Evolutionary conservation across 176 grass and related monocot genomes (phyloP), one percentile per base, ranked within the genome.

Genomic region (Pontederia paniculata): DNA sequence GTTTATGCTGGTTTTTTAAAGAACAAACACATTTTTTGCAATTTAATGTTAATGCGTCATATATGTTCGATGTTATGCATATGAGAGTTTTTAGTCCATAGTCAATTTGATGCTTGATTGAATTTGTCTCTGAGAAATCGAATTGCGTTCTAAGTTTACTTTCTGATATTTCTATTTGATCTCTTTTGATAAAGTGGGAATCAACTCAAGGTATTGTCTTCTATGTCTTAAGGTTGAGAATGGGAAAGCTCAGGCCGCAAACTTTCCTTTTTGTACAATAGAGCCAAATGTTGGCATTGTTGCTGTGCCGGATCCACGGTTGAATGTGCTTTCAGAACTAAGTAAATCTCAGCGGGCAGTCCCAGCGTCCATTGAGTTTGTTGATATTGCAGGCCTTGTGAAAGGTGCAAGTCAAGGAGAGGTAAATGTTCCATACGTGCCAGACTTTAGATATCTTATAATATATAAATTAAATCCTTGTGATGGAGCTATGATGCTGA

Each of bases 391-490:
- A 42, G 93, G 93, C 41, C 93, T 98, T 0, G 86, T 98, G 45
- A 91, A 98, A 79, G 93, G 93, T 76, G 93, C 93, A 68, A 97
- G 93, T 66, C 84, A 98, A 84, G 93, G 93, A 74, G 93, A 97
- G 93, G 93, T 97, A 74, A 22, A 25, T 7, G n/a, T 42, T 11
- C 18, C 9, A 21, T 6, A 22, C 47, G 7, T 37, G 28, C 7
- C 7, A 5, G 28, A 6, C 28, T 37, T 37, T 37, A 37, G 28
- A 37, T 6, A 37, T 37, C 7, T 37, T 37, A 37, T 37, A 6
- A 37, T 37, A 37, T 37, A 37, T 37, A 5, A 37, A 37, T 37
- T 37, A 6, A 37, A 37, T 37, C 7, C 3, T 37, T 37, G 28
- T 37, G 28, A 37, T 37, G 28, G 28, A 37, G 28, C 28, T 37